Base-by-base conservation (phyloP, 495 filamentous ascomycete genomes). In the Podospora pseudocomata region DNA sequence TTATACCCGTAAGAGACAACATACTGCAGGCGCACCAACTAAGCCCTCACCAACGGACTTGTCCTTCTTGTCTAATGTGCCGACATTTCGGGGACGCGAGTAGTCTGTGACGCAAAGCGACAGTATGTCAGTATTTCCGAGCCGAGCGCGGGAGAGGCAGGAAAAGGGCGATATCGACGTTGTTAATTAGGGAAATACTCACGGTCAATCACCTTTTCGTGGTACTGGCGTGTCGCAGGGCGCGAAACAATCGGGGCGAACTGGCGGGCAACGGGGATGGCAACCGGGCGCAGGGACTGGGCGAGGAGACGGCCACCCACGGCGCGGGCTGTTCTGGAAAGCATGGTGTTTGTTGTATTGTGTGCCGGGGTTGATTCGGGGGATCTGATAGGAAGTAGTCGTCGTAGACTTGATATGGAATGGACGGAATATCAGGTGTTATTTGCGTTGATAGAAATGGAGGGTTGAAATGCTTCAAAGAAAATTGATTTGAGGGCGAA, bases 11-110 rank as follows among this genome's bases (percentile, higher is more conserved):
- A 49, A 16, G 53, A 34, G 19, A 39, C 39, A 3, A 72, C 74
- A n/a, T 76, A 76, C 74, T 4, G 91, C 91, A 60, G 93, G 94
- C n/a, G 95, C 95, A 65, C 95, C 95, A 60, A 99, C 96, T 58
- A 99, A 89, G 5, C 96, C 96, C 5, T 96, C 97, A 68, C 95
- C 96, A n/a, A 99, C 94, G 67, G 95, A 91, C 59, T 80, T 78
- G 73, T 94, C 92, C 65, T 86, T 88, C 83, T 96, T 96, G 74
- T 88, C 81, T 85, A 99, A 89, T 61, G 92, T 93, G 44, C 96
- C 96, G 69, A 98, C 95, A 79, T 98, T 97, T 59, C 94, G 91
- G 56, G 94, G 94, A 71, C 88, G 88, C 75, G 87, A 91, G 83
- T 98, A 98, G 84, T 98, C 95, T 75, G 70, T 13, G 39, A 13